Evolutionary conservation across 208 protist genomes (phyloP), one percentile per base, ranked within the genome.

Genomic region (Wallacemonas rigidus): DNA sequence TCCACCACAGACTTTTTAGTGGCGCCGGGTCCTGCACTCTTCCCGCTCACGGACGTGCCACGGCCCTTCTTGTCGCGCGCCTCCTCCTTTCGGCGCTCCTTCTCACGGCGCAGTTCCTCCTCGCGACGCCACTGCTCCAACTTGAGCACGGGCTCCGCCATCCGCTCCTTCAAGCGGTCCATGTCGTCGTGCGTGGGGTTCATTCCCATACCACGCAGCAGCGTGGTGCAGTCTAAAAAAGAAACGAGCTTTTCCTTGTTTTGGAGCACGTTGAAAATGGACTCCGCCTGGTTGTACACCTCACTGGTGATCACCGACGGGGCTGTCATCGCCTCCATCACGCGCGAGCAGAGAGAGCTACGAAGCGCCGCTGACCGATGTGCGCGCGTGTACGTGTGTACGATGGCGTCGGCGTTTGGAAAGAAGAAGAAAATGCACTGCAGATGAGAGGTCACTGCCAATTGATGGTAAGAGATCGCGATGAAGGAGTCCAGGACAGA

Each of bases 171-270:
- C 36, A 97, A 72, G 38, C 76, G 73, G 64, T 97, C 92, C 85
- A 97, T 93, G 69, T 97, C 92, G 14, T 80, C 79, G 47, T 76
- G 84, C 0, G 88, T 93, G 0, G 92, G 92, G 68, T 97, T 97
- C 92, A 97, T 97, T 2, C 92, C 92, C 89, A 97, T 95, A 3
- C 86, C 89, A 3, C 92, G 85, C 63, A 97, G 81, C n/a, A 97
- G 72, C 17, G 90, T 97, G 62, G 85, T 87, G 80, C 92, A 97
- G 73, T 97, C 92, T 26, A 97, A 80, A 57, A 94, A 94, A 15
- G 92, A 97, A 7, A 97, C 76, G 8, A 95, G 81, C 77, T 94
- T 95, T 26, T 97, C 89, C 60, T 95, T 95, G 75, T 88, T 95
- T 57, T 97, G 85, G 11, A 97, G 76, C 72, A 91, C 79, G 51